These are phyloP conservation scores for Tirmania nivea DNA, from an alignment of 495 filamentous ascomycete genomes.

Conservation along the genomic window DNA sequence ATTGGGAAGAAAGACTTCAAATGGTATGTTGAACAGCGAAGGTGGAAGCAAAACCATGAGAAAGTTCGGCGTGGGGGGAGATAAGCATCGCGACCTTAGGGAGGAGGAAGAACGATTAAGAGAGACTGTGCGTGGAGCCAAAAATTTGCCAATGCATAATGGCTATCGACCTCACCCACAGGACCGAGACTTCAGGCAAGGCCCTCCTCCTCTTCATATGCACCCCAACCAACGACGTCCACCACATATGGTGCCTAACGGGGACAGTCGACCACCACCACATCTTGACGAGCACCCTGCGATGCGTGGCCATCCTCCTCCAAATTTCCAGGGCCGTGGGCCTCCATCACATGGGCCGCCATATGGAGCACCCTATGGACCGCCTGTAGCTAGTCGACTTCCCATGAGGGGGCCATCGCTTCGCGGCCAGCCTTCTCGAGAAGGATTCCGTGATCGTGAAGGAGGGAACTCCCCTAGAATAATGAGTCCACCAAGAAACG, in stretches of 20 bases:
- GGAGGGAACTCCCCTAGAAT: not conserved
- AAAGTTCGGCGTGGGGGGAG: not conserved
- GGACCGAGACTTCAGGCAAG: not conserved
- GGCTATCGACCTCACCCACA: not conserved
- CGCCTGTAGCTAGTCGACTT: not conserved
- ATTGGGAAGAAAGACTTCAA: not conserved
- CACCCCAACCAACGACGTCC: not conserved
- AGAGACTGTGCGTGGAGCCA: slow-evolving; percentile 14
- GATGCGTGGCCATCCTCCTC: not conserved
- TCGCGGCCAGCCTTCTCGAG: not conserved
- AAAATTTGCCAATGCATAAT: slow-evolving; percentile 7
- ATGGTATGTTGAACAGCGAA: not conserved
- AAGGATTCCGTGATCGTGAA: not conserved
- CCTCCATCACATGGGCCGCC: too few species aligned
- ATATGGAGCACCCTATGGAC: not conserved
- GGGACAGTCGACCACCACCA: not conserved
- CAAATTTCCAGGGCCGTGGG: not conserved
- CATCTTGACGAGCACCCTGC: not conserved
- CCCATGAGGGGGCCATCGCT: not conserved
- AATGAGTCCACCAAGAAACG: not conserved
- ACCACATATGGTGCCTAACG: not conserved
- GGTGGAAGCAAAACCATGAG: not conserved
- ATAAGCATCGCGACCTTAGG: not conserved
- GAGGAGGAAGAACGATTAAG: slow-evolving; percentile 13
- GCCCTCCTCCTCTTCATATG: not conserved